Percentiles rank a stretch among this genome's conserved stretches.
These are phyloP conservation scores for Colletotrichum filicis DNA, from an alignment of 2,329 filamentous ascomycete species.

Conservation along the genomic window DNA sequence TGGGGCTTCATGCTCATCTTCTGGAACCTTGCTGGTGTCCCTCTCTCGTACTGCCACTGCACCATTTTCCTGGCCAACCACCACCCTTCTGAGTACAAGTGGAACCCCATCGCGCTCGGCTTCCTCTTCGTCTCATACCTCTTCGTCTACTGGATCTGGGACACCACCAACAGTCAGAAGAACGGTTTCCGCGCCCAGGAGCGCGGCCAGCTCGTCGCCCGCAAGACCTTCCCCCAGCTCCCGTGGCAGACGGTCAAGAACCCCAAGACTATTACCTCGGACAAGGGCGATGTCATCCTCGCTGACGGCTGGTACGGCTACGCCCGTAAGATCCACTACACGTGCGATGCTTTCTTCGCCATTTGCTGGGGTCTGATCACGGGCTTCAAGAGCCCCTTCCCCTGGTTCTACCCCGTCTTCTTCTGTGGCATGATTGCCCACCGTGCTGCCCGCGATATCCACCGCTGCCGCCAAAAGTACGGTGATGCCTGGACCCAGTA, in stretches of 20 bases:
- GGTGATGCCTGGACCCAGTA: conserved; percentile 86
- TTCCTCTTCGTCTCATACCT: conserved; percentile 78
- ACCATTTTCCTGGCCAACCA: conserved; percentile 91
- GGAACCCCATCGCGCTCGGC: conserved; percentile 75
- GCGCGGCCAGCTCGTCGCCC: conserved; percentile 74
- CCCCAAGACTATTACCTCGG: conserved; percentile 80
- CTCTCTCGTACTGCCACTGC: conserved; percentile 93
- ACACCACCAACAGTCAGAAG: conserved; percentile 93
- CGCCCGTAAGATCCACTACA: conserved; percentile 68
- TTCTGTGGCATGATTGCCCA: conserved; percentile 85
- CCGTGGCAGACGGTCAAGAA: conserved; percentile 87
- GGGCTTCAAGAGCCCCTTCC: conserved; percentile 83
- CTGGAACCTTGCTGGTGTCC: conserved; percentile 95
- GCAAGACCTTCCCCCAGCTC: conserved; percentile 89
- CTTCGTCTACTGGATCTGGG: conserved; percentile 91
- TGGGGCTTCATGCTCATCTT: conserved; percentile 98
- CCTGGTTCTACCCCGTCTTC: conserved; percentile 90
- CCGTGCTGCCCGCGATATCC: conserved; percentile 79
- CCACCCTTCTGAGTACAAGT: conserved; percentile 79
- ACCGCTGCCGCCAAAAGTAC: conserved; percentile 81
- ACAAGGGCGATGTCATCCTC: conserved; percentile 80
- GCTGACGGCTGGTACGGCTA: conserved; percentile 83
- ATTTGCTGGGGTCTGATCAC: conserved; percentile 84
- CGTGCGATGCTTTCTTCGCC: conserved; percentile 83
- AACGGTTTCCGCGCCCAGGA: conserved; percentile 89